These are phyloP conservation scores for Blechomonas ayalai DNA, from an alignment of 208 protist genomes.

Conservation along the genomic window DNA sequence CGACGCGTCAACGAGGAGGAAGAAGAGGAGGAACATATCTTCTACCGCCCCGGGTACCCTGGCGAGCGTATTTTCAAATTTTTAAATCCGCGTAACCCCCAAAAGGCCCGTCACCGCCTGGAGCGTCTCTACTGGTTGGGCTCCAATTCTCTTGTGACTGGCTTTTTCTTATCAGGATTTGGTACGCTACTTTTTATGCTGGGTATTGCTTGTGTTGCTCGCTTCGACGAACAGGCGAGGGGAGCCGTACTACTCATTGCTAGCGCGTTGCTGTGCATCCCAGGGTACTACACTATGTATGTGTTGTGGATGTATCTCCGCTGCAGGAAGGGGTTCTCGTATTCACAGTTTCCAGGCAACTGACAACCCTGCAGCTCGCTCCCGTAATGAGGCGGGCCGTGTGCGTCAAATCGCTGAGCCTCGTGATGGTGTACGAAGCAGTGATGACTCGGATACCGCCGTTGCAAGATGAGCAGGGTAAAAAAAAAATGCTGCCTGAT, in stretches of 20 bases:
- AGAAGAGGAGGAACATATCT: constrained; percentile 45
- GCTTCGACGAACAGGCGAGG: constrained; percentile 25
- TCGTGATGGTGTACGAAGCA: no score
- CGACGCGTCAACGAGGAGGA: no score
- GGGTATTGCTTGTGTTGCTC: constrained; percentile 15
- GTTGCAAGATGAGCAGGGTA: no score
- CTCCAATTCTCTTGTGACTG: constrained; percentile 47
- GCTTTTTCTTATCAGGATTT: constrained; percentile 59
- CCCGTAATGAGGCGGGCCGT: no score
- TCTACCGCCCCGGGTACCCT: constrained; percentile 26
- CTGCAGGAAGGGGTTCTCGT: constrained; percentile 39
- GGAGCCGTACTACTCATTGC: constrained; percentile 33
- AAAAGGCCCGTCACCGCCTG: constrained; percentile 40
- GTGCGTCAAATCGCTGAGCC: no score
- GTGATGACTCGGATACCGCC: no score
- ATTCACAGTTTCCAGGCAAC: constrained; percentile 25
- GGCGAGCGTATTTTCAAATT: constrained; percentile 33
- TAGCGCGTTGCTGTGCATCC: constrained; percentile 36
- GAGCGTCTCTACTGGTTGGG: constrained; percentile 71
- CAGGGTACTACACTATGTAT: constrained; percentile 67
- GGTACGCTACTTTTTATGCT: constrained; percentile 39
- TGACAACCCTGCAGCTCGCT: no score
- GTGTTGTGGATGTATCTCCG: constrained; percentile 50
- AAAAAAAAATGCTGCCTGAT: no score
- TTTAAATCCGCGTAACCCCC: constrained; percentile 37